Base-by-base conservation (phyloP, 176 grass and related monocot genomes). In the Triticum monococcum region DNA sequence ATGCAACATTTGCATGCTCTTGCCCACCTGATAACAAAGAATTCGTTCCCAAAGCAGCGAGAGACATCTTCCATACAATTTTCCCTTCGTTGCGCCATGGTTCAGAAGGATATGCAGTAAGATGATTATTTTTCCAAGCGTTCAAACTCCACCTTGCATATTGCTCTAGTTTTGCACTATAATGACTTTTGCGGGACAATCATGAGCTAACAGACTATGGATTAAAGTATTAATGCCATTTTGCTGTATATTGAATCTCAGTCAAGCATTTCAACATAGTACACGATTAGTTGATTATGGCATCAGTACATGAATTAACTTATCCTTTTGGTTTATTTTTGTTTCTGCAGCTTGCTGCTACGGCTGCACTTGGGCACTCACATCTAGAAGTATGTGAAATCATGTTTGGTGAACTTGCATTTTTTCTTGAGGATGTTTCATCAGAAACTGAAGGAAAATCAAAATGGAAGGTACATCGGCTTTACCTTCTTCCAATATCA, bases 1-100 rank as follows among this genome's bases (percentile, higher is more conserved):
- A 98, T 88, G 93, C 93, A 7, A 98, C 95, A 84, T 96, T 98
- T 94, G 88, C 88, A 82, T 98, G 96, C 72, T 96, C 96, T 62
- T 98, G 93, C 78, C 90, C 92, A 79, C 84, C 77, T 76, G 96
- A 94, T 83, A 86, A 87, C 68, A 89, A 98, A 84, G 90, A 92
- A 79, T 79, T 84, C 65, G 40, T 72, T 38, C 61, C 77, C 82
- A 93, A 82, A 89, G 28, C 91, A 61, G 92, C 92, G 60, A 98
- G 91, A 85, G 96, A 98, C 40, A 78, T 98, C 78, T 98, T 98
- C 84, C 93, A 98, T 94, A 84, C 92, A 83, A 92, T 98, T 88
- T 92, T 98, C 40, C 96, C 93, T 12, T 95, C 96, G 72, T 79
- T 98, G 33, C 93, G 85, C 73, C 96, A 96, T 94, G 96, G 96